A percentile compares a stretch with the other conserved stretches of the same genome.
Conservation (phyloP, 2,329 filamentous ascomycete species). For the Phaeosphaeriaceae sp. region DNA sequence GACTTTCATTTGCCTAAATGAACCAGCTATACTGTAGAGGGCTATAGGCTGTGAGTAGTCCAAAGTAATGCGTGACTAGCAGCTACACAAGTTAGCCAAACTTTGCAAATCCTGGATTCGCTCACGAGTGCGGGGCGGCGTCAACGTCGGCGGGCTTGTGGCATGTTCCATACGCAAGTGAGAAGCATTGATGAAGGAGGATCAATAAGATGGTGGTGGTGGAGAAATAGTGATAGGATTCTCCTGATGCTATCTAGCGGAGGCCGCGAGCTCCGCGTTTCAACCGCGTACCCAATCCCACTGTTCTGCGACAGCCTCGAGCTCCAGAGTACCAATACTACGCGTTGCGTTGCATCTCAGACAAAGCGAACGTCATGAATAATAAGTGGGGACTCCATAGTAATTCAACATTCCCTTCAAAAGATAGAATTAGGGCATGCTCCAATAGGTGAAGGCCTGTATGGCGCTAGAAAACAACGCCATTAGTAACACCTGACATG, state of each 20-base stretch:
- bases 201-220: slow-evolving; percentile 2
- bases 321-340: not conserved
- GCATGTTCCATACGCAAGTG: not conserved
- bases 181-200: slow-evolving; percentile 3
- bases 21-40: slow-evolving; percentile 2
- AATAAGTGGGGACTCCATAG: not conserved
- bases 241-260: slow-evolving; percentile 2
- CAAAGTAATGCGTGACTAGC: no score
- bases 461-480: slow-evolving; percentile 6
- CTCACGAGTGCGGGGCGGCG: not conserved
- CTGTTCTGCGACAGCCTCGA: slow-evolving; percentile 1
- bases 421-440: not conserved
- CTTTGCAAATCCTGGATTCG: not conserved
- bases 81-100: not conserved
- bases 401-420: not conserved
- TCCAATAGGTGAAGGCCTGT: not conserved
- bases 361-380: slow-evolving; percentile 8
- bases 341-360: slow-evolving; percentile 3
- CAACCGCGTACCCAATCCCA: slow-evolving; percentile 1
- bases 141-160: not conserved
- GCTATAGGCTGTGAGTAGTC: not conserved
- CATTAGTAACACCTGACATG: slow-evolving; percentile 9
- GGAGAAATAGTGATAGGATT: slow-evolving; percentile 5
- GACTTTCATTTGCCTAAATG: slow-evolving; percentile 31
- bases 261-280: slow-evolving; percentile 7